These are phyloP conservation scores for Rhynchosporium graminicola DNA, from an alignment of 2,329 filamentous ascomycete species.

Conservation along the genomic window DNA sequence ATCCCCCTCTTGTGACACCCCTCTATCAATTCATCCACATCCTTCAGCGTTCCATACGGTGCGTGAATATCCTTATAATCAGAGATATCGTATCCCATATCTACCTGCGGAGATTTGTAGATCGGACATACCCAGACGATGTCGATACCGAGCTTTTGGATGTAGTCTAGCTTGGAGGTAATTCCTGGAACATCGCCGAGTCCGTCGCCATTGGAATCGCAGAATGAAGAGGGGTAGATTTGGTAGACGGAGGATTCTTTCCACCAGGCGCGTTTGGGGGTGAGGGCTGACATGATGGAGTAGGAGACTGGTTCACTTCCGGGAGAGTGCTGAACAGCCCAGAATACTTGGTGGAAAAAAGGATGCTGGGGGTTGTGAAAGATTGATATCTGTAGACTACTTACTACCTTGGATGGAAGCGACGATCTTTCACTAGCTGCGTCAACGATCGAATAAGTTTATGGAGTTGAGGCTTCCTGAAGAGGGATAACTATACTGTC, in stretches of 20 bases:
- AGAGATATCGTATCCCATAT: constrained; percentile 74
- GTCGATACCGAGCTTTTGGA: constrained; percentile 61
- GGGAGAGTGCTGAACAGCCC: background rate
- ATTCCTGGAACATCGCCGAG: constrained; percentile 65
- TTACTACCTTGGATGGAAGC: background rate
- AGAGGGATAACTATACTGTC: background rate
- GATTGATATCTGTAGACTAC: background rate
- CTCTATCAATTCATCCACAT: constrained; percentile 64
- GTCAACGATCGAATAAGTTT: background rate
- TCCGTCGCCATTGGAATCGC: constrained; percentile 58
- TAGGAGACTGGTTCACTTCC: background rate
- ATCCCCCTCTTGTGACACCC: constrained; percentile 61
- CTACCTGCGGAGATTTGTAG: constrained; percentile 63
- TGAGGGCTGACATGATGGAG: background rate
- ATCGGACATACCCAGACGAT: constrained; percentile 69
- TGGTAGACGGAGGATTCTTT: constrained; percentile 52
- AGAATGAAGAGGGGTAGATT: constrained; percentile 60
- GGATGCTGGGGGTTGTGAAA: no score
- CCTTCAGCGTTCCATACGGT: constrained; percentile 65
- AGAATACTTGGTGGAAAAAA: background rate
- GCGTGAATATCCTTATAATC: constrained; percentile 68
- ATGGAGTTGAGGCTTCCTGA: background rate
- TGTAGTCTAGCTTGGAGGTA: constrained; percentile 61
- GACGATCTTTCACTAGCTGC: background rate
- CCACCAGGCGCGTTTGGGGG: constrained; percentile 41